Evolutionary conservation across 305 asterid genomes (phyloP).

Genomic region (Andrographis paniculata): DNA sequence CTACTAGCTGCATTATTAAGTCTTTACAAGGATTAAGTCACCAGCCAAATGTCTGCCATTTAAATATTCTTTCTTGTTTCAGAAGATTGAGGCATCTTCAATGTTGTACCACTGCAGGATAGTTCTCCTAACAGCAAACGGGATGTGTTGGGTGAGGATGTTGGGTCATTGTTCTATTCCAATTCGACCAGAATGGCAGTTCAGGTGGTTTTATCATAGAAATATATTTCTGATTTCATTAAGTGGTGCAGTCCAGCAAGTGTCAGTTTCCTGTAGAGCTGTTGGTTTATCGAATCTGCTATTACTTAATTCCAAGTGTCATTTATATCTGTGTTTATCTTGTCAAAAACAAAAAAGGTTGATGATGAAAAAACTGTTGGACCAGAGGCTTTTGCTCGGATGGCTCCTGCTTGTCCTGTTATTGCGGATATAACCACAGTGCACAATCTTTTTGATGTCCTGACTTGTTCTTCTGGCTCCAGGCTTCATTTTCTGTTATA

Average conservation of each 20-base stretch:
- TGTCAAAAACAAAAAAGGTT: conserved; percentile 47
- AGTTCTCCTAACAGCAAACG: conserved; percentile 32
- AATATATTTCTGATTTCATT: conserved; percentile 3
- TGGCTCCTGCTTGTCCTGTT: conserved; percentile 77
- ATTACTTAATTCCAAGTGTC: neutral
- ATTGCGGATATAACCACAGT: conserved; percentile 77
- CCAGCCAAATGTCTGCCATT: conserved; percentile 5
- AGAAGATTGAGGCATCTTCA: conserved; percentile 14
- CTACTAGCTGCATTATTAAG: neutral
- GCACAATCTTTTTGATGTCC: conserved; percentile 80
- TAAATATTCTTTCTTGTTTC: conserved; percentile 1
- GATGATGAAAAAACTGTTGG: conserved; percentile 86
- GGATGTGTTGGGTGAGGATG: conserved; percentile 67
- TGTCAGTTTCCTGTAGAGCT: conserved; percentile 2
- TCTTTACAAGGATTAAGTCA: conserved; percentile 11
- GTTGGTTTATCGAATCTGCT: neutral
- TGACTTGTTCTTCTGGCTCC: conserved; percentile 58
- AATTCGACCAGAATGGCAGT: conserved; percentile 85
- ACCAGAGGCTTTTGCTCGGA: conserved; percentile 82
- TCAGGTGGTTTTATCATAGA: conserved; percentile 38
- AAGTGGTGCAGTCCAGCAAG: conserved; percentile 3
- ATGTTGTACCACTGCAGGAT: conserved; percentile 39
- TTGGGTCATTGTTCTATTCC: conserved; percentile 77
- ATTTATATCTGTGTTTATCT: conserved; percentile 20
- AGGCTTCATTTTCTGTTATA: conserved; percentile 83